Evolutionary conservation across 1,284 basidiomycete species (phyloP).

Genomic region (Fomitopsis pinicola): DNA sequence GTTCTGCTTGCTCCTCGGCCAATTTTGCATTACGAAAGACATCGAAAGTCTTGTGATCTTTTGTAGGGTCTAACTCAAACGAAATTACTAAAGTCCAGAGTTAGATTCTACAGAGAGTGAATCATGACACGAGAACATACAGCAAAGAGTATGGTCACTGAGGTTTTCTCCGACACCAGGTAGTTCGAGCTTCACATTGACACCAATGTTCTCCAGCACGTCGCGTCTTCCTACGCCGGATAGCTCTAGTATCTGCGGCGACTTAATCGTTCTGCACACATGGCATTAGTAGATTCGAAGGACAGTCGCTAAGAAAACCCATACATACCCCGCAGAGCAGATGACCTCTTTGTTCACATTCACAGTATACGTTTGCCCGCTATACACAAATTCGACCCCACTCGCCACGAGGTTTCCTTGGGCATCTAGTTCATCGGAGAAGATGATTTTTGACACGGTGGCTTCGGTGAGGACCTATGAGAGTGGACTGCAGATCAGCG

Average conservation of each 20-base stretch:
- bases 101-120: no score
- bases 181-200: slow-evolving; percentile 36
- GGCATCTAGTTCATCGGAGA: slow-evolving; percentile 57
- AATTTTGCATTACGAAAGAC: no score
- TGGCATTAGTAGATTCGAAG: background rate
- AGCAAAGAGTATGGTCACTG: slow-evolving; percentile 35
- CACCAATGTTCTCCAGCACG: slow-evolving; percentile 34
- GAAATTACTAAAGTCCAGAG: no score
- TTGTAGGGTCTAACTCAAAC: no score
- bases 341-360: slow-evolving; percentile 32
- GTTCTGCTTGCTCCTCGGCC: no score
- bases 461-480: slow-evolving; percentile 19
- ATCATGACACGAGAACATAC: no score
- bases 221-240: slow-evolving; percentile 44
- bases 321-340: slow-evolving; percentile 34
- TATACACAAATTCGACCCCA: slow-evolving; percentile 70
- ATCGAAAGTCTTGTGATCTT: no score
- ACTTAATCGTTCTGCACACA: slow-evolving; percentile 30
- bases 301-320: background rate
- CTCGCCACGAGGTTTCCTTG: slow-evolving; percentile 92
- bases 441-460: slow-evolving; percentile 12
- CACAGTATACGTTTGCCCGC: slow-evolving; percentile 62
- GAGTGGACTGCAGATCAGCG: background rate
- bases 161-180: slow-evolving; percentile 49
- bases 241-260: slow-evolving; percentile 44